Evolutionary conservation across 768 basidiomycete genomes (phyloP), one percentile per base, ranked within the genome.

Genomic region (Naganishia onofrii): DNA sequence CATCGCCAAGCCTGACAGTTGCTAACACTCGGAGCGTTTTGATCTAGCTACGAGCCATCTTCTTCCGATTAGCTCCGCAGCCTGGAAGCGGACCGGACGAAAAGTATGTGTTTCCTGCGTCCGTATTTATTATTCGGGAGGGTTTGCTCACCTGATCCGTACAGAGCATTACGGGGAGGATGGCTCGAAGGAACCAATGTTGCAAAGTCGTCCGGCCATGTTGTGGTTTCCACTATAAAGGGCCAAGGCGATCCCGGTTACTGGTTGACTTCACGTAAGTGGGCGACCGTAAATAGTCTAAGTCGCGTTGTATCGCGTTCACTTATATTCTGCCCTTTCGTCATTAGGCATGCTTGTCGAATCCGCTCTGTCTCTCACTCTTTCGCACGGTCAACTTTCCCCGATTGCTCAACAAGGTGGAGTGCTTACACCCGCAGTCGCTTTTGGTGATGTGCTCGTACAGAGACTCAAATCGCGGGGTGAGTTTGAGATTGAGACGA

Each of bases 341-440:
- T 21, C 12, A 32, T 44, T 54, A 89, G 90, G 87, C 52, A 86
- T 93, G 84, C 84, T 92, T n/a, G 82, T 86, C 0, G 92, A 94
- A 82, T 86, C 86, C 19, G 94, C 91, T 0, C 84, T 97, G 17
- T 85, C 85, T 21, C 82, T 94, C 60, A 82, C 88, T 21, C 82
- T 90, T 1, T 75, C 83, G 32, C 82, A 85, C 21, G 83, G 82
- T 19, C 77, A 82, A 4, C 85, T 93, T 1, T 86, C 91, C 0
- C 73, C 83, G 0, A 78, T 88, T 8, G 88, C 85, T 3, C 83
- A 82, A 58, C 79, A 83, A 55, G 93, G 93, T 15, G 93, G 94
- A 0, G 81, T 93, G 2, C 82, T 96, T 58, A 97, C 94, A 1
- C 89, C 93, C 0, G 86, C 89, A 80, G 87, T 86, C 4, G 93